These are phyloP conservation scores for Picochlorum sp. DNA, from an alignment of 139 green algal species.

Conservation along the genomic window DNA sequence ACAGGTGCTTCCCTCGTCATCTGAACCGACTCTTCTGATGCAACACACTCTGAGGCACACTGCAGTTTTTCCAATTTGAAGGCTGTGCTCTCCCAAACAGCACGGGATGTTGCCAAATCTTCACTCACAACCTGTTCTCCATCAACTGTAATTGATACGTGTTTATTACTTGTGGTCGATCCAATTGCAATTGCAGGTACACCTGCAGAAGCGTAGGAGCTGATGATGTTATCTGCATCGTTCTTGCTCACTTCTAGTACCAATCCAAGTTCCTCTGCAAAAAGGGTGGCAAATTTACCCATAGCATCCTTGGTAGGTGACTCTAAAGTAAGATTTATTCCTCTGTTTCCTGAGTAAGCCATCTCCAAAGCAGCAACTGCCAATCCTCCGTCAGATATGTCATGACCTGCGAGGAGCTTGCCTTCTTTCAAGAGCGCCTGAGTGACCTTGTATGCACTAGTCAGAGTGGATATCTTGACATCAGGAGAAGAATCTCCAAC, in stretches of 20 bases:
- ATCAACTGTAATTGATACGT: conserved; percentile 52
- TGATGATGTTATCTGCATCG: conserved; percentile 46
- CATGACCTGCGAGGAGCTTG: conserved; percentile 79
- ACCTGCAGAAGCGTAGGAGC: conserved; percentile 55
- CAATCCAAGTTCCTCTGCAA: conserved; percentile 93
- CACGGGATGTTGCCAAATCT: conserved; percentile 51
- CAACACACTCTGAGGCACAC: conserved; percentile 68
- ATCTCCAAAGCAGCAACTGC: conserved; percentile 85
- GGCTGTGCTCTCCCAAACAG: conserved; percentile 88
- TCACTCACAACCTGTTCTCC: conserved; percentile 33
- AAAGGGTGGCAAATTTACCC: conserved; percentile 59
- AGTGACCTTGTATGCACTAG: conserved; percentile 66
- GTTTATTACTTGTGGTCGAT: conserved; percentile 9
- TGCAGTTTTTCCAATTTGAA: conserved; percentile 90
- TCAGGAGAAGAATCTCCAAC: conserved; percentile 80
- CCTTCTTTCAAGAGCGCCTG: conserved; percentile 64
- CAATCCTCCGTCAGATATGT: conserved; percentile 91
- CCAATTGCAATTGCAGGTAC: conserved; percentile 65
- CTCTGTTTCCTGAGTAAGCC: conserved; percentile 82
- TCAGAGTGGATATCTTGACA: conserved; percentile 57
- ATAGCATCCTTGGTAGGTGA: conserved; percentile 13
- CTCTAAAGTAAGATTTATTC: conserved; percentile 32
- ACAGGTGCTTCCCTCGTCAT: conserved; percentile 40
- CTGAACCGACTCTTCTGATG: conserved; percentile 59
- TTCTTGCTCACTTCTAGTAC: conserved; percentile 77